phyloP scores from a whole-genome alignment of 2,329 filamentous ascomycete species.

The Diaporthe sp. region DNA sequence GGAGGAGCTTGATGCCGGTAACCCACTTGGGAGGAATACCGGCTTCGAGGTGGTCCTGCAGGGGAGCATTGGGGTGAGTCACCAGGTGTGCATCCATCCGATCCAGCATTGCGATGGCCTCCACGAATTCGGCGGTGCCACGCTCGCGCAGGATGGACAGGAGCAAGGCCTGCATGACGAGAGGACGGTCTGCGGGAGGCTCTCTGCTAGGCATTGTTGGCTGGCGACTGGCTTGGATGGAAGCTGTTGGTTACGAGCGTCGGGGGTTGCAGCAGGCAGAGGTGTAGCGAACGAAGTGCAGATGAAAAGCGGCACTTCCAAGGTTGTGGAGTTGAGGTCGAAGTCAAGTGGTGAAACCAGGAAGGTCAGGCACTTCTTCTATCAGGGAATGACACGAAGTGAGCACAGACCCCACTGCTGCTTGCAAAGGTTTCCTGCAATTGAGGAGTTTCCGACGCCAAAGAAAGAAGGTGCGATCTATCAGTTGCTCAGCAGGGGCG shows the following conservation, averaged over 20 bases:
- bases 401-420: background rate
- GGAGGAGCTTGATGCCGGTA: background rate
- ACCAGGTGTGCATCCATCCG: no score
- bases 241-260: no score
- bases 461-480: background rate
- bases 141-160: background rate
- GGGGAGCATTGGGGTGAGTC: no score
- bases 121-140: no score
- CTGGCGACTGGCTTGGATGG: background rate
- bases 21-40: conserved; percentile 1
- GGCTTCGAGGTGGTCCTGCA: background rate
- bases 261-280: background rate
- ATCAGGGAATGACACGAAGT: background rate
- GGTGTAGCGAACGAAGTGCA: background rate
- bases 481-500: background rate
- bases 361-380: no score
- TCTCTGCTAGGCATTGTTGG: background rate
- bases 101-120: background rate
- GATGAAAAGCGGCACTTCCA: background rate
- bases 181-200: background rate
- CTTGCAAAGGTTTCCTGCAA: background rate
- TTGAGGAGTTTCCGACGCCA: background rate
- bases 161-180: background rate
- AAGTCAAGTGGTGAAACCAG: background rate
- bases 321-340: background rate